phyloP scores from a whole-genome alignment of 345 rosid species.

The Citrus mangshanensis region DNA sequence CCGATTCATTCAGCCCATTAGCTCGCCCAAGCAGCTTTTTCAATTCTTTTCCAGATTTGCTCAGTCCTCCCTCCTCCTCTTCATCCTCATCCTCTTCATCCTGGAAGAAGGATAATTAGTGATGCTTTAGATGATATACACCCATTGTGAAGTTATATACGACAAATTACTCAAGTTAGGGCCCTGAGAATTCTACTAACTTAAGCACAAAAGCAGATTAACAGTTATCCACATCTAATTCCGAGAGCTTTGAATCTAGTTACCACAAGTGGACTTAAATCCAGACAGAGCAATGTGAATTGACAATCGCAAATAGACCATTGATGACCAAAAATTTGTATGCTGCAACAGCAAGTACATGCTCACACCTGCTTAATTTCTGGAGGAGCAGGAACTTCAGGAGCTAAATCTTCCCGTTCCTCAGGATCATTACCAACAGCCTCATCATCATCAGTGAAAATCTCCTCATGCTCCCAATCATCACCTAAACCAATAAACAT shows the following conservation, averaged over 20 bases:
- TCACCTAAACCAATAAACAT: slow-evolving; percentile 54
- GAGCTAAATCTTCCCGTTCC: slow-evolving; percentile 92
- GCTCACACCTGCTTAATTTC: slow-evolving; percentile 80
- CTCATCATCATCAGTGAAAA: slow-evolving; percentile 98
- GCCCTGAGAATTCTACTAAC: background rate
- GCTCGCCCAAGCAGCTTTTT: slow-evolving; percentile 82
- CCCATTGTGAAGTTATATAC: background rate
- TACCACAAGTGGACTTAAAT: background rate
- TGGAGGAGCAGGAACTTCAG: slow-evolving; percentile 95
- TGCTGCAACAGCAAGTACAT: background rate
- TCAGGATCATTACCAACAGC: slow-evolving; percentile 89
- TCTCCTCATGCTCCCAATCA: slow-evolving; percentile 99
- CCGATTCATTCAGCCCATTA: slow-evolving; percentile 70
- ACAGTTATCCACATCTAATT: background rate
- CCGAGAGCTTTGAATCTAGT: background rate
- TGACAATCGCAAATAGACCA: background rate
- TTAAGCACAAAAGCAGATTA: background rate
- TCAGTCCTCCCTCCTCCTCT: slow-evolving; percentile 84
- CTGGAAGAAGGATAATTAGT: slow-evolving; percentile 27
- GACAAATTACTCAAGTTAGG: background rate
- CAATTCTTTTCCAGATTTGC: slow-evolving; percentile 93
- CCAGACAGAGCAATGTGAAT: background rate
- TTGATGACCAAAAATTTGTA: background rate
- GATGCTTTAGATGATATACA: background rate
- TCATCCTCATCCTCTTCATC: slow-evolving; percentile 93